Conservation (phyloP, 1,284 basidiomycete genomes). For the Cryptococcus sp. region DNA sequence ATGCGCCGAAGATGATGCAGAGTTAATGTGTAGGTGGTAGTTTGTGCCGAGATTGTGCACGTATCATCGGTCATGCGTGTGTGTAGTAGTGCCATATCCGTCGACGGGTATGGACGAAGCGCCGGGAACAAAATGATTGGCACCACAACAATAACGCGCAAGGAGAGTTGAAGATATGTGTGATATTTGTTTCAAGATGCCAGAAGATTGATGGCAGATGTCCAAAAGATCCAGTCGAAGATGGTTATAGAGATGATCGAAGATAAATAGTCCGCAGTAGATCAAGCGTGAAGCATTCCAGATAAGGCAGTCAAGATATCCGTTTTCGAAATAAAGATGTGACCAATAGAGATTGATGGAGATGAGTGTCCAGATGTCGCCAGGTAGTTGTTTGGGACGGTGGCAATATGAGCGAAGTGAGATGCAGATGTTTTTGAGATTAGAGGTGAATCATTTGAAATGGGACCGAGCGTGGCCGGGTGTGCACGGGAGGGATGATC, state of each 20-base stretch:
- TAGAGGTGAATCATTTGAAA: slow-evolving; percentile 17
- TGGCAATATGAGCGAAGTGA: too few relatives aligned
- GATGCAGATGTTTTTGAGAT: background rate
- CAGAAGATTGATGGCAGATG: background rate
- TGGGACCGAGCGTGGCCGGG: background rate
- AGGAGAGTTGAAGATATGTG: background rate
- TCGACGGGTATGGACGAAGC: too few relatives aligned
- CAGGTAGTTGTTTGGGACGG: too few relatives aligned
- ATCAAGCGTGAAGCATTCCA: too few relatives aligned
- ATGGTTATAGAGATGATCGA: background rate
- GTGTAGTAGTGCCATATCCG: background rate
- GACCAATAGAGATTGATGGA: too few relatives aligned
- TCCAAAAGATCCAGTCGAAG: background rate
- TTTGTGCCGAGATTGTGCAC: background rate
- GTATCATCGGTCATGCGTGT: background rate
- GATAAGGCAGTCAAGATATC: too few relatives aligned
- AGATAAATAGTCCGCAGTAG: background rate
- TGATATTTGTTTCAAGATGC: slow-evolving; percentile 1
- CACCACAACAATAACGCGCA: too few relatives aligned
- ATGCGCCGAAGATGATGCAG: background rate
- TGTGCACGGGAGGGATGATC: background rate
- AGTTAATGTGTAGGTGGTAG: background rate
- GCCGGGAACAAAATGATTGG: too few relatives aligned
- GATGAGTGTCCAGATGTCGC: too few relatives aligned
- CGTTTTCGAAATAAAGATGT: too few relatives aligned